phyloP scores from a whole-genome alignment of 352 stramenopile genomes.

The Pythium phragmiticola region DNA sequence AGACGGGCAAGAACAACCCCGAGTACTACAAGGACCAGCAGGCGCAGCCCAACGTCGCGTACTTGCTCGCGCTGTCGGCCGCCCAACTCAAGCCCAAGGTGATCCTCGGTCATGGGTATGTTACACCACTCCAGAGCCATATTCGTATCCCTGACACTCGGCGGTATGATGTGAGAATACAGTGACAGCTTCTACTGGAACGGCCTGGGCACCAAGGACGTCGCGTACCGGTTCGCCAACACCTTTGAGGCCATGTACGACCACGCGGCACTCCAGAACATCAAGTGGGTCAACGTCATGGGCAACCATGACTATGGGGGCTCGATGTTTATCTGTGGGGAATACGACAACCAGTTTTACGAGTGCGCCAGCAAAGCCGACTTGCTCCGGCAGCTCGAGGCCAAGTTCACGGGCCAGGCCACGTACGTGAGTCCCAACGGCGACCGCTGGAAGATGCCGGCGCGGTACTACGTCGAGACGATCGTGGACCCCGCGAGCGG shows the following conservation, averaged over 20 bases:
- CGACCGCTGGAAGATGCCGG: conserved; percentile 65
- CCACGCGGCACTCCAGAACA: conserved; percentile 39
- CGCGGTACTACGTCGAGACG: conserved; percentile 63
- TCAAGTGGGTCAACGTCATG: conserved; percentile 72
- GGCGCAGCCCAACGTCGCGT: conserved; percentile 60
- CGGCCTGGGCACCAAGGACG: conserved; percentile 59
- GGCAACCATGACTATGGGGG: conserved; percentile 76
- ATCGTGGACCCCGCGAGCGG: conserved; percentile 31
- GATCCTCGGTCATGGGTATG: conserved; percentile 56
- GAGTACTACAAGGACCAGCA: conserved; percentile 78
- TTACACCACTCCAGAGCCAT: not conserved
- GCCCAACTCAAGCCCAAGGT: conserved; percentile 58
- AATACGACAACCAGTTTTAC: conserved; percentile 60
- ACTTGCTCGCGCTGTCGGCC: conserved; percentile 61
- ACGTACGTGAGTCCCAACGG: conserved; percentile 64
- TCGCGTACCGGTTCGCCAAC: conserved; percentile 61
- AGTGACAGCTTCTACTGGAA: conserved; percentile 79
- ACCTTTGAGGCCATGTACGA: conserved; percentile 70
- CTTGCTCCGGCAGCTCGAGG: conserved; percentile 61
- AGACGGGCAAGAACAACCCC: conserved; percentile 47
- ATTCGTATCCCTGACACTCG: too few relatives aligned
- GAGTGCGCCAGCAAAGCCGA: conserved; percentile 57
- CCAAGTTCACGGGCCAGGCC: conserved; percentile 61
- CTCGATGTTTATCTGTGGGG: conserved; percentile 75
- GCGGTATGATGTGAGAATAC: not conserved